These are phyloP conservation scores for Populus euphratica DNA, from an alignment of 345 rosid species.

Conservation along the genomic window DNA sequence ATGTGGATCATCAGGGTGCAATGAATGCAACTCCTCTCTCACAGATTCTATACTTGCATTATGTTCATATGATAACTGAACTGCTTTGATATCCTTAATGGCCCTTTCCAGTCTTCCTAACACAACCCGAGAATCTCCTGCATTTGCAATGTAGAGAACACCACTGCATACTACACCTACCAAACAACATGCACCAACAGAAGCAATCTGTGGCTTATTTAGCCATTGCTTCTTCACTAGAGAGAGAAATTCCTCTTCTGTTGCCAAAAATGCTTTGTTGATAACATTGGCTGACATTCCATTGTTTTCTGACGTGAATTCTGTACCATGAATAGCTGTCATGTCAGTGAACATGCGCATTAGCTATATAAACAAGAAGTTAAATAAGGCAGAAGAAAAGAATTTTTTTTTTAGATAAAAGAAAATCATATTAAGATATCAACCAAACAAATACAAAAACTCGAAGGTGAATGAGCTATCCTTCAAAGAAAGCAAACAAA, in stretches of 20 bases:
- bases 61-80: slow-evolving; percentile 86
- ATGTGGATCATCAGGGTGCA: slow-evolving; percentile 96
- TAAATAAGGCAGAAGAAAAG: neutral
- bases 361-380: slow-evolving; percentile 27
- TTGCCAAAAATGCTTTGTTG: slow-evolving; percentile 71
- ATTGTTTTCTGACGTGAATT: slow-evolving; percentile 65
- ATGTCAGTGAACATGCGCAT: slow-evolving; percentile 39
- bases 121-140: slow-evolving; percentile 92
- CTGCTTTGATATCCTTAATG: slow-evolving; percentile 63
- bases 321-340: slow-evolving; percentile 58
- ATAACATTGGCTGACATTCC: slow-evolving; percentile 89
- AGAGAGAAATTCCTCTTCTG: slow-evolving; percentile 87
- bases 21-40: slow-evolving; percentile 74
- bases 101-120: slow-evolving; percentile 57
- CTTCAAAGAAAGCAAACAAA: neutral
- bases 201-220: slow-evolving; percentile 75
- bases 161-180: slow-evolving; percentile 85
- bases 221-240: slow-evolving; percentile 69
- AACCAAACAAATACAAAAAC: neutral
- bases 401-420: neutral
- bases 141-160: slow-evolving; percentile 75
- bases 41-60: slow-evolving; percentile 82
- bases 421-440: neutral
- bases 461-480: neutral
- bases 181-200: slow-evolving; percentile 91